These are phyloP conservation scores for Drechslerella dactyloides DNA, from an alignment of 2,329 filamentous ascomycete species.

Conservation along the genomic window DNA sequence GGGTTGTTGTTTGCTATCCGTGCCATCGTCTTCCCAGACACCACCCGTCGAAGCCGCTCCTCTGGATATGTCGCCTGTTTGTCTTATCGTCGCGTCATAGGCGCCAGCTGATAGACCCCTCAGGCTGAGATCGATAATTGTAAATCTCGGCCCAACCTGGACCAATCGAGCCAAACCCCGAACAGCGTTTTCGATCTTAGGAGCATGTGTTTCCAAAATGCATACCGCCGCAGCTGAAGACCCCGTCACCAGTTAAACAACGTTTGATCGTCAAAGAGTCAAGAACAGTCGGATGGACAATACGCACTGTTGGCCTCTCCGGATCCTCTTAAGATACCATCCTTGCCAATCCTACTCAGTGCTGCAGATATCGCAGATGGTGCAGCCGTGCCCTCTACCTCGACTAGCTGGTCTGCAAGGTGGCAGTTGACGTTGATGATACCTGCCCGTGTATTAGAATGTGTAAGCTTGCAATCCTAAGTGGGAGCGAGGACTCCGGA, in stretches of 20 bases:
- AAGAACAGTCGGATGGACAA: conserved; percentile 10
- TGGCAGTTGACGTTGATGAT: conserved; percentile 83
- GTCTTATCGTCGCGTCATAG: conserved; percentile 83
- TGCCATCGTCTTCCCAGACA: conserved; percentile 71
- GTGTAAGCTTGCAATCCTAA: conserved; percentile 4
- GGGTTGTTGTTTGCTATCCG: conserved; percentile 57
- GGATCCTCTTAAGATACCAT: conserved; percentile 90
- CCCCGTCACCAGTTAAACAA: conserved; percentile 49
- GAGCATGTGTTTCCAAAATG: conserved; percentile 85
- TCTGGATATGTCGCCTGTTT: conserved; percentile 82
- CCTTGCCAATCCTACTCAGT: conserved; percentile 86
- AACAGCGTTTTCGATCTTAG: conserved; percentile 69
- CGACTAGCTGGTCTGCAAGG: conserved; percentile 80
- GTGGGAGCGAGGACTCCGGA: conserved; percentile 12
- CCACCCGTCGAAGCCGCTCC: conserved; percentile 83
- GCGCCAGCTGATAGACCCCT: conserved; percentile 79
- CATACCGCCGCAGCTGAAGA: conserved; percentile 78
- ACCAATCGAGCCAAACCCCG: conserved; percentile 92
- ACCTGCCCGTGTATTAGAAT: conserved; percentile 61
- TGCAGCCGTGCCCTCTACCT: conserved; percentile 84
- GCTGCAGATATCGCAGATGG: conserved; percentile 88
- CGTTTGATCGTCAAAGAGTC: conserved; percentile 15
- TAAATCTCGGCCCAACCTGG: conserved; percentile 78
- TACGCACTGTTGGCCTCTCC: conserved; percentile 80
- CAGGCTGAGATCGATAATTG: conserved; percentile 85